Evolutionary conservation across 1,139 yeast species (phyloP), one percentile per base, ranked within the genome.

Genomic region (Debaryomyces psychrophilus): DNA sequence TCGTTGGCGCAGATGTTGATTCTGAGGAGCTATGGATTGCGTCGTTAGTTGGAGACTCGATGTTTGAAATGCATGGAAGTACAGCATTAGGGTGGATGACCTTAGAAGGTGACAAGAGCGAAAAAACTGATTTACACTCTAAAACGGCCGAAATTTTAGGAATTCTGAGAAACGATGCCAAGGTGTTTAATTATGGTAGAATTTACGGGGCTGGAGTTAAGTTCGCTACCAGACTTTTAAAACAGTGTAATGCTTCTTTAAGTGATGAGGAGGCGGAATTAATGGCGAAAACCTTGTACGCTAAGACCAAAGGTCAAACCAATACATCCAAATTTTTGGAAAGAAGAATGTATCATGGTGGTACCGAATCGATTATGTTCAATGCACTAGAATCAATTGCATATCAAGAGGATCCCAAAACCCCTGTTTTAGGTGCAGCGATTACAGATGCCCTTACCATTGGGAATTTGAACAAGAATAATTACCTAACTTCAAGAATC

Each of bases 31-130:
- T 95, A 42, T 95, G 99, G 99, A 93, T 95, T 55, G 99, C 99
- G 0, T 87, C 97, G 23, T 71, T 95, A 33, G 84, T 93, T 41
- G 98, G 99, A 2, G 99, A 95, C 64, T 85, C 98, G 0, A 81
- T 85, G 46, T 89, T 93, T 64, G 82, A 85, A 43, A 71, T 88
- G 34, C 99, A 95, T 63, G 99, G 99, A 2, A 95, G 95, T 12
- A 90, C 99, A 0, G 96, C 98, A 0, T 77, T 95, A 45, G 98
- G 99, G 0, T 95, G 99, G 99, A 95, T 95, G 99, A 92, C 98
- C 1, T 74, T 95, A 45, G 99, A 95, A 71, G 99, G 99, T 14
- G 85, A 93, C 18, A 95, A 95, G 65, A 73, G 71, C 47, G 93
- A 87, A 49, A 95, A 92, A 8, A 95, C 99, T 0, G 99, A 95